These are phyloP conservation scores for Septoria linicola DNA, from an alignment of 2,329 filamentous ascomycete genomes.

Conservation along the genomic window DNA sequence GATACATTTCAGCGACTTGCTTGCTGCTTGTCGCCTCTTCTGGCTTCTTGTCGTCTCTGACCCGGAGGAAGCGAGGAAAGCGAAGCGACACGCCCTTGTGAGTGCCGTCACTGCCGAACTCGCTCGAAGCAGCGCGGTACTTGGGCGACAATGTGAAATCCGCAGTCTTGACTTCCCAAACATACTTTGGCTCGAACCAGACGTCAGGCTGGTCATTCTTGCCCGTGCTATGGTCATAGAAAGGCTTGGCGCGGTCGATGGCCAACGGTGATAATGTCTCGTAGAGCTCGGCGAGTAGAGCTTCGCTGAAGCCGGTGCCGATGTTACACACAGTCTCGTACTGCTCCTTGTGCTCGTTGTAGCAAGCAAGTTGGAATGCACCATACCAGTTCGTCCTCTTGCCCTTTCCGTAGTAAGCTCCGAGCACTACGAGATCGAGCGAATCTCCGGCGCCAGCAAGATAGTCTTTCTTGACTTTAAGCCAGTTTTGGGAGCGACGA, in stretches of 20 bases:
- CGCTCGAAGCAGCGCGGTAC: conserved; percentile 85
- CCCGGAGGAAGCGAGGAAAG: conserved; percentile 89
- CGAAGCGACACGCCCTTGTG: conserved; percentile 79
- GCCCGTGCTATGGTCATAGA: conserved; percentile 81
- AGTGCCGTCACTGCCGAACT: conserved; percentile 63
- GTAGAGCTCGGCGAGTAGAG: conserved; percentile 85
- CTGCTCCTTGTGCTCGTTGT: conserved; percentile 73
- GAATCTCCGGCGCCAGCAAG: conserved; percentile 91
- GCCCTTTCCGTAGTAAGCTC: conserved; percentile 89
- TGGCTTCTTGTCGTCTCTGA: conserved; percentile 92
- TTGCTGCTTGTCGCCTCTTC: conserved; percentile 81
- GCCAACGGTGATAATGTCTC: conserved; percentile 69
- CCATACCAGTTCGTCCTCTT: conserved; percentile 96
- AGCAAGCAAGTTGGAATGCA: conserved; percentile 91
- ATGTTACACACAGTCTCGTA: conserved; percentile 99
- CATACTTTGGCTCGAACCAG: conserved; percentile 91
- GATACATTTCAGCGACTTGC: conserved; percentile 95
- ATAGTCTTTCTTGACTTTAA: conserved; percentile 99
- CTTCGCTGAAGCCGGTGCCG: conserved; percentile 93
- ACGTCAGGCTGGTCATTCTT: conserved; percentile 95
- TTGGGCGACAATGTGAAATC: conserved; percentile 89
- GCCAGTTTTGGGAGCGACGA: conserved; percentile 95
- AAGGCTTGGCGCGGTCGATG: conserved; percentile 90
- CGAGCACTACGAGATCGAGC: conserved; percentile 91
- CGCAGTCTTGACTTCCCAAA: conserved; percentile 98